Base-by-base conservation (phyloP, 768 basidiomycete genomes). In the Crucibulum laeve region DNA sequence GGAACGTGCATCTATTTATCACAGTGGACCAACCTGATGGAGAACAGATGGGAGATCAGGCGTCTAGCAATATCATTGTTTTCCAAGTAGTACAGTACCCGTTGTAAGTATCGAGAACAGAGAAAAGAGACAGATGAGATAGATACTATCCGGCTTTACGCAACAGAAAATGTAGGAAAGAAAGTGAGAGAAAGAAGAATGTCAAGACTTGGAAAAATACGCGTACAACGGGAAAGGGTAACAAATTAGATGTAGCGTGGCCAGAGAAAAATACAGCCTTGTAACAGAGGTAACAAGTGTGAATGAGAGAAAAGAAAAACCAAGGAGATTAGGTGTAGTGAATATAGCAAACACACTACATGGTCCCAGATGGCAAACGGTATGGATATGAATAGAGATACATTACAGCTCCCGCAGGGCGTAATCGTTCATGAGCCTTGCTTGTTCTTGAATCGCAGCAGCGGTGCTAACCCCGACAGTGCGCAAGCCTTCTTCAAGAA, bases 401-500 rank as follows among this genome's bases (percentile, higher is more conserved):
- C 38, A 11, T 7, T 21, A 37, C 7, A 10, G 19, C 7, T 37
- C 14, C 28, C 28, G 15, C 24, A 35, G 15, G 18, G 33, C 10
- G 15, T 19, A 18, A 36, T 18, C 28, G 22, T 17, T 68, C 56
- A 76, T 60, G 69, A 63, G 25, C 62, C 51, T 44, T 82, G 79
- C 61, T 85, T 87, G 38, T 69, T 83, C 69, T 75, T 85, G 75
- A 88, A 89, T 41, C 87, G 77, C 44, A 98, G 64, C 42, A 98
- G 67, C 1, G 92, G 88, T 1, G 93, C 92, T 38, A 98, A 77
- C 1, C 90, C 86, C 0, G 83, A 77, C 1, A 86, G 63, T 0
- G 83, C 75, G 60, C 95, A 97, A 1, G 94, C 80, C 68, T 92
- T 91, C 69, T 78, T 79, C 68, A 98, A 63, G 68, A 98, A 98